Evolutionary conservation across 148 eudicot genomes (phyloP).

Genomic region (Suaeda aralocaspica): DNA sequence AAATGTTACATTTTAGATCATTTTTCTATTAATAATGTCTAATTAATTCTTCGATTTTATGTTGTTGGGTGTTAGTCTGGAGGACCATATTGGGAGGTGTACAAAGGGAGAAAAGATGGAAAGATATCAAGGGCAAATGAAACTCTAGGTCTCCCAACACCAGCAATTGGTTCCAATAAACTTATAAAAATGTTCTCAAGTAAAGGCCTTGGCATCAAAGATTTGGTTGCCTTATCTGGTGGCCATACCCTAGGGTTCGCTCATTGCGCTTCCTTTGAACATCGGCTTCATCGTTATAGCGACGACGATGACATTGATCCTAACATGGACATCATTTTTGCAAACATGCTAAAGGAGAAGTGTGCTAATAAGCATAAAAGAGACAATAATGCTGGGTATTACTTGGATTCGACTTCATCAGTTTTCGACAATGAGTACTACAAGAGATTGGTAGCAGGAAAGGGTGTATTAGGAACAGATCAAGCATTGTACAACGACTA

Average conservation of each 20-base stretch:
- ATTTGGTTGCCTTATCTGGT: constrained; percentile 39
- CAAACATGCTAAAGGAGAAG: constrained; percentile 32
- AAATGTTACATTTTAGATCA: no score
- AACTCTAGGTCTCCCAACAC: constrained; percentile 19
- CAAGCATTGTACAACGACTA: constrained; percentile 39
- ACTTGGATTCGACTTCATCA: constrained; percentile 45
- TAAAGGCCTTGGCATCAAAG: constrained; percentile 25
- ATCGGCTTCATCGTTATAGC: constrained; percentile 50
- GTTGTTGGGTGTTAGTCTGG: constrained; percentile 17
- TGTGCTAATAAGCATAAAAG: constrained; percentile 42
- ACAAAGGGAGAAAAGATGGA: constrained; percentile 32
- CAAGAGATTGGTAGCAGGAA: constrained; percentile 45
- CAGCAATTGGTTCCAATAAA: constrained; percentile 19
- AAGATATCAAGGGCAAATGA: constrained; percentile 24
- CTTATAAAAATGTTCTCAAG: constrained; percentile 26
- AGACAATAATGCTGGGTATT: constrained; percentile 42
- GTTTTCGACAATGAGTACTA: constrained; percentile 54
- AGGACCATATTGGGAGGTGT: constrained; percentile 33
- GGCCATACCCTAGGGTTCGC: constrained; percentile 69
- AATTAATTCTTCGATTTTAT: no score
- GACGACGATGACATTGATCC: constrained; percentile 46
- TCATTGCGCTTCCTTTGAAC: constrained; percentile 70
- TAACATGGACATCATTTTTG: constrained; percentile 41
- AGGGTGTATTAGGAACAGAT: constrained; percentile 52
- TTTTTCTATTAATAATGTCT: no score